Base-by-base conservation (phyloP, 2,329 filamentous ascomycete species). In the Colletotrichum sp. region DNA sequence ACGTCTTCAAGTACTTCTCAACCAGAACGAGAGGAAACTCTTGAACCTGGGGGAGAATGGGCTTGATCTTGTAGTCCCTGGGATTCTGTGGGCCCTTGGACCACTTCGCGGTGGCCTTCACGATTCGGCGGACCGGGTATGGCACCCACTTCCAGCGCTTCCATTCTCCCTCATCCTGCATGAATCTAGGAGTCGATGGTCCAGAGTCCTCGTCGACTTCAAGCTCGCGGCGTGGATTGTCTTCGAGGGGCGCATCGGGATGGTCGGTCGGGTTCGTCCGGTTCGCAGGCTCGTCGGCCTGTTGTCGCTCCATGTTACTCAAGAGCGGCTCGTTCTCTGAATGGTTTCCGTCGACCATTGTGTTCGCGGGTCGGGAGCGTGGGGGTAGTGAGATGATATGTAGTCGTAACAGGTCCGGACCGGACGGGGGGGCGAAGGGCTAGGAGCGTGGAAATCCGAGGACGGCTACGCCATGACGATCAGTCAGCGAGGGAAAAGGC, bases 21-120 rank as follows among this genome's bases (percentile, higher is more conserved):
- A 95, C 82, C 57, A 95, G 84, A 60, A 85, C 84, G 75, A 95
- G 86, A 2, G 95, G 95, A 36, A 90, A 90, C 77, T 92, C 89
- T 82, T 97, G 95, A 15, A 95, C 83, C 15, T 81, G 81, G 3
- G 94, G 93, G 68, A 96, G 90, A 71, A 95, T 77, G 0, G 92
- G 92, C 62, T 85, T 84, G 80, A 94, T 93, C 75, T 81, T 85
- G 81, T 88, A 88, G 55, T 82, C 82, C 76, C 85, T 86, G 3
- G 92, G 89, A 36, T 87, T 87, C n/a, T 86, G 79, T 5, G 92
- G 92, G 0, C 92, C 92, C 60, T 85, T 82, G 13, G 88, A 84
- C 92, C 92, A 93, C 70, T 81, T 85, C 28, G 80, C 83, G 6
- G 86, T 80, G 65, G 85, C 84, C 68, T 83, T 86, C 65, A 83